Base-by-base conservation (phyloP, 2,329 filamentous ascomycete species). In the Colletotrichum siamense region DNA sequence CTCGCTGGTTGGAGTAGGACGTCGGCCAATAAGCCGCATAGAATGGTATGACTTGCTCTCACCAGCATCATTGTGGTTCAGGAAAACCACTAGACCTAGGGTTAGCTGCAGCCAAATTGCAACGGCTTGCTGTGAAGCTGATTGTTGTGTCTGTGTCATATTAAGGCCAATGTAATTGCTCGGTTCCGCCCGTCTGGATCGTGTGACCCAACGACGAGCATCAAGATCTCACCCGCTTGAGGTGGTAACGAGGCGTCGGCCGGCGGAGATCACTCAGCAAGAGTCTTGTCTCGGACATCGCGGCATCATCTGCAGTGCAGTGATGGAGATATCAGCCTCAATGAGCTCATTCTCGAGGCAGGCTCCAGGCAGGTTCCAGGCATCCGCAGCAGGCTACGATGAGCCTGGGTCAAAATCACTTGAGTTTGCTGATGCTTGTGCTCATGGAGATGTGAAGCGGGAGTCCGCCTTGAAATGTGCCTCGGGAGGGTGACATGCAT, bases 21-120 rank as follows among this genome's bases (percentile, higher is more conserved):
- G 22, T 32, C 8, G 55, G 55, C 73, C 63, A 75, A 73, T 73
- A 63, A 73, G 69, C 73, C 73, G 63, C 69, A 73, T 22, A 30
- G n/a, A 52, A 24, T 24, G 44, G 44, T 52, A 52, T 22, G 44
- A 22, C 44, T 59, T 55, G 24, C n/a, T 7, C 30, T 13, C 13
- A 52, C 44, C 32, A 22, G 18, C 22, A 62, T 69, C 36, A 24
- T 32, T 30, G 7, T 24, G 64, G 8, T 13, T 3, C 64, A 67
- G 26, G 28, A 55, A 30, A 52, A 52, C n/a, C n/a, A 55, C 44
- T 67, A 55, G n/a, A 36, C 26, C 39, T 66, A 44, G 36, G 16
- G 49, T 26, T 28, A 22, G 10, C 49, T 39, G 32, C 49, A 49
- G 16, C 32, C 8, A 6, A 39, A 30, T 69, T n/a, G 30, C 28